These are phyloP conservation scores for Penicillium pancosmium DNA, from an alignment of 495 filamentous ascomycete species.

Conservation along the genomic window DNA sequence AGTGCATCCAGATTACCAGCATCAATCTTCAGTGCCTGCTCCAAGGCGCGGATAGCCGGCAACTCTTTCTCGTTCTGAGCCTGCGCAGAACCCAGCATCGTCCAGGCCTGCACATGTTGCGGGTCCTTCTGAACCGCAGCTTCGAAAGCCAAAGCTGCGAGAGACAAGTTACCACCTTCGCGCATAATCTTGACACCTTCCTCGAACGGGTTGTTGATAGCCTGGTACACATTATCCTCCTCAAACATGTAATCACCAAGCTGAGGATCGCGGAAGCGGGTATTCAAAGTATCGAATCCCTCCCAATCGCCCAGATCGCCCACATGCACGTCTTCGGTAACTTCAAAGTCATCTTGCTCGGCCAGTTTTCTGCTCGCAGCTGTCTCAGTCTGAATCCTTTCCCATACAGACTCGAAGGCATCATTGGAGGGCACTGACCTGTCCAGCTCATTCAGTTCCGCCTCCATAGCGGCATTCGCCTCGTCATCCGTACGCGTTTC, in stretches of 20 bases:
- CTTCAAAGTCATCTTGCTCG: slow-evolving; percentile 61
- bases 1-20: slow-evolving; percentile 83
- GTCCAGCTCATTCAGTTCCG: slow-evolving; percentile 87
- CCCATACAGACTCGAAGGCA: slow-evolving; percentile 90
- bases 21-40: slow-evolving; percentile 87
- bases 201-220: slow-evolving; percentile 76
- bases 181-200: slow-evolving; percentile 90
- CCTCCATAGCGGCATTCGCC: slow-evolving; percentile 78
- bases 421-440: slow-evolving; percentile 72
- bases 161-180: slow-evolving; percentile 88
- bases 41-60: slow-evolving; percentile 95
- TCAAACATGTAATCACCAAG: slow-evolving; percentile 94
- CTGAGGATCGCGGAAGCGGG: slow-evolving; percentile 67
- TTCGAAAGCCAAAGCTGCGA: slow-evolving; percentile 96
- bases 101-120: slow-evolving; percentile 89
- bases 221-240: slow-evolving; percentile 83
- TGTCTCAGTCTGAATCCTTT: slow-evolving; percentile 81
- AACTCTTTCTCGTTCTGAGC: slow-evolving; percentile 98
- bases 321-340: slow-evolving; percentile 59
- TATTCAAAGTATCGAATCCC: slow-evolving; percentile 66
- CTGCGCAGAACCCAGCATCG: slow-evolving; percentile 84
- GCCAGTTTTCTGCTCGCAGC: slow-evolving; percentile 68
- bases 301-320: slow-evolving; percentile 73
- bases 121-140: slow-evolving; percentile 89
- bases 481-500: slow-evolving; percentile 63